Conservation (phyloP, 2,329 filamentous ascomycete genomes). For the Aspergillaceae sp. region DNA sequence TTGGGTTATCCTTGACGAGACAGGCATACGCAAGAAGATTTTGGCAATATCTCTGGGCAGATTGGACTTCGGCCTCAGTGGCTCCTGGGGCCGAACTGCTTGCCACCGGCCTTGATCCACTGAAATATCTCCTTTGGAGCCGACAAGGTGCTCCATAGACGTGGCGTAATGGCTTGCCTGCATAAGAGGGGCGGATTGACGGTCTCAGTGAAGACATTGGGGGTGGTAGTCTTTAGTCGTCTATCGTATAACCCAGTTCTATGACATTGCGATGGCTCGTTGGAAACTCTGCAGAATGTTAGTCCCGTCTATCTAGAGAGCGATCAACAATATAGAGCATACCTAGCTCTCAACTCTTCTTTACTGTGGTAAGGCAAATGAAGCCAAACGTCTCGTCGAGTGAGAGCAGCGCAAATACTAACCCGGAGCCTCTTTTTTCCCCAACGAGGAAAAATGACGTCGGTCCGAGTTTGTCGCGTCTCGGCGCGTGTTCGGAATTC, state of each 20-base stretch:
- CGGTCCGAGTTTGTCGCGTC: slow-evolving; percentile 22
- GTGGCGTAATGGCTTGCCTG: slow-evolving; percentile 9
- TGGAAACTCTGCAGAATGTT: neutral
- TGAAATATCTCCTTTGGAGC: slow-evolving; percentile 11
- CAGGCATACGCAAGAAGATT: slow-evolving; percentile 45
- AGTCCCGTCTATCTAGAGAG: too few species aligned
- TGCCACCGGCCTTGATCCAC: slow-evolving; percentile 9
- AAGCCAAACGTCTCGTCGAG: neutral
- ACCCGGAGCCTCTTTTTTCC: neutral
- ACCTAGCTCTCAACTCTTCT: neutral
- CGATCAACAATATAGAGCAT: neutral
- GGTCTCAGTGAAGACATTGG: slow-evolving; percentile 16
- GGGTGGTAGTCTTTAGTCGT: neutral
- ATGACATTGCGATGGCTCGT: neutral
- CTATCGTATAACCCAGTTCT: neutral
- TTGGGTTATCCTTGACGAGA: neutral
- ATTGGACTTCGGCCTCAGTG: slow-evolving; percentile 43
- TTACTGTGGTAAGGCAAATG: neutral
- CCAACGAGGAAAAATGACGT: slow-evolving; percentile 16
- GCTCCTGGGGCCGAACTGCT: slow-evolving; percentile 12
- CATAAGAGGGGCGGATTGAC: slow-evolving; percentile 12
- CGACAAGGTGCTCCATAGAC: neutral
- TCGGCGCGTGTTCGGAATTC: slow-evolving; percentile 23
- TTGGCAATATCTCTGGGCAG: slow-evolving; percentile 51
- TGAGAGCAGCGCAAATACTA: neutral